phyloP scores from a whole-genome alignment of 176 grass and related monocot genomes.

The Alloteropsis semialata region DNA sequence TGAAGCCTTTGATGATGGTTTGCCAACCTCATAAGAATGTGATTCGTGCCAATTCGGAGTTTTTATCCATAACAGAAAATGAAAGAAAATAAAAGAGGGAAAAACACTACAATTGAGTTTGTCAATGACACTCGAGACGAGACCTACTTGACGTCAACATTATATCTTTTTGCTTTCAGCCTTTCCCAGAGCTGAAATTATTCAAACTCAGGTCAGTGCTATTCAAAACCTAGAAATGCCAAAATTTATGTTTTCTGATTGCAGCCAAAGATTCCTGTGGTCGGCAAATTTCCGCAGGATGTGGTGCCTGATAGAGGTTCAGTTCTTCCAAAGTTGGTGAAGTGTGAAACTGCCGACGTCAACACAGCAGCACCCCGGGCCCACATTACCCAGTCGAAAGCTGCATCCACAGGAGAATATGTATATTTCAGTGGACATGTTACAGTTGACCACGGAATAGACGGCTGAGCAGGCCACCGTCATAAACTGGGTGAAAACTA shows the following conservation, averaged over 20 bases:
- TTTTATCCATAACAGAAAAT: no score
- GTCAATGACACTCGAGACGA: background rate
- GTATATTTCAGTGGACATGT: background rate
- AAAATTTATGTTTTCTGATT: background rate
- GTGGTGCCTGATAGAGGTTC: background rate
- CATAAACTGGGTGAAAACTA: background rate
- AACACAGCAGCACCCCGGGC: background rate
- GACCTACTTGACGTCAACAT: no score
- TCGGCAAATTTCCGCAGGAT: background rate
- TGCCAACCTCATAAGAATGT: no score
- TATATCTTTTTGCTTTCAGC: background rate
- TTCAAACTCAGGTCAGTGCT: background rate
- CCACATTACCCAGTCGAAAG: background rate
- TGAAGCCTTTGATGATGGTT: no score
- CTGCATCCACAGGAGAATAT: background rate
- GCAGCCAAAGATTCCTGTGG: background rate
- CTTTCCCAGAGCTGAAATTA: background rate
- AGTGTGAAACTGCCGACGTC: background rate
- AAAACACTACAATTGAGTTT: background rate
- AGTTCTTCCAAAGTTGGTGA: background rate
- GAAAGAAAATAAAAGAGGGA: no score
- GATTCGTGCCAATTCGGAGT: no score
- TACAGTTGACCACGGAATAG: background rate
- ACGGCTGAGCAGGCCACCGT: background rate
- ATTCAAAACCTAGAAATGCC: background rate